A percentile compares a stretch with the other conserved stretches of the same genome.
Evolutionary conservation across 805 yeast species (phyloP).

Genomic region (Candida pini): DNA sequence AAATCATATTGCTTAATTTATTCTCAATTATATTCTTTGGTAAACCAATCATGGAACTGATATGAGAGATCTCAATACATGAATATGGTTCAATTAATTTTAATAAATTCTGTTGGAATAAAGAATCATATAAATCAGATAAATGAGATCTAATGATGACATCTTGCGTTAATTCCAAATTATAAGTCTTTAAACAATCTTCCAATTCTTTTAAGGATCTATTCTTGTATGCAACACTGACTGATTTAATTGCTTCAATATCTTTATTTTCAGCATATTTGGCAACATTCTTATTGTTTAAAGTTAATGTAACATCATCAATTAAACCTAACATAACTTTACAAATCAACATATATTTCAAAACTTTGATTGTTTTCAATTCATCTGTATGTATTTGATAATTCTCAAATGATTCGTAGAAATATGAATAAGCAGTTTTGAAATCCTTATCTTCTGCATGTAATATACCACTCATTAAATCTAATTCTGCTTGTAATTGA

Average conservation of each 20-base stretch:
- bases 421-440: conserved; percentile 92
- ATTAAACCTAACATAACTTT: conserved; percentile 88
- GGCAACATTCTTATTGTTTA: conserved; percentile 55
- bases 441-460: conserved; percentile 97
- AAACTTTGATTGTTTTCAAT: conserved; percentile 47
- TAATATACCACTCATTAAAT: conserved; percentile 89
- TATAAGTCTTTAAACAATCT: conserved; percentile 65
- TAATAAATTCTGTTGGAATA: conserved; percentile 86
- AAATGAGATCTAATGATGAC: conserved; percentile 87
- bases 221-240: conserved; percentile 83
- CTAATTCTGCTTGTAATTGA: conserved; percentile 88
- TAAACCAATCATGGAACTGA: conserved; percentile 82
- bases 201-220: conserved; percentile 91
- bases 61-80: conserved; percentile 87
- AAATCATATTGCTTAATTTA: conserved; percentile 91
- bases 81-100: conserved; percentile 96
- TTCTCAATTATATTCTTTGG: conserved; percentile 88
- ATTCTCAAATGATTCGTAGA: conserved; percentile 92
- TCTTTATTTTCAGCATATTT: conserved; percentile 57
- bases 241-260: conserved; percentile 93
- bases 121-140: conserved; percentile 85
- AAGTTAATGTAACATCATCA: conserved; percentile 77
- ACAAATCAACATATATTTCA: conserved; percentile 88
- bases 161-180: conserved; percentile 75
- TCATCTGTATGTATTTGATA: conserved; percentile 51